Evolutionary conservation across 2,329 filamentous ascomycete species (phyloP), one percentile per base, ranked within the genome.

Genomic region (Alternaria burnsii): DNA sequence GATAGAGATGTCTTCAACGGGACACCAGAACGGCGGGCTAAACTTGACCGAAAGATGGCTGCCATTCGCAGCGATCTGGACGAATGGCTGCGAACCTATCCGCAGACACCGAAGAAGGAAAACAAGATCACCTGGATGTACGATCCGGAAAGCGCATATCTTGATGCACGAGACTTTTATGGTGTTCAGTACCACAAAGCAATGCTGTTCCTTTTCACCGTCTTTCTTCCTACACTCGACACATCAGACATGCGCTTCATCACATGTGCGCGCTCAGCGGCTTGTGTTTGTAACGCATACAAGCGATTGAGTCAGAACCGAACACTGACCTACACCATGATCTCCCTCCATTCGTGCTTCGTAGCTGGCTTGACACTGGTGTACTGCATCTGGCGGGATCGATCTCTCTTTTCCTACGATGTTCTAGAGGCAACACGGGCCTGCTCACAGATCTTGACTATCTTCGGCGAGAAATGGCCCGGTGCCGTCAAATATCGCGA

Each of bases 381-480:
- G 4, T 73, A 73, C 47, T 72, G 71, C 40, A 63, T 73, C n/a
- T 73, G 71, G 71, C 55, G 67, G 24, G 71, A 72, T 43, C 62
- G 65, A 8, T 62, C 55, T 9, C 62, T 71, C 5, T 73, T 73
- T 52, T 67, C 63, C 4, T 73, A 69, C 46, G 68, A 73, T n/a
- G 62, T 69, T 4, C 62, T 73, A 3, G 69, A 73, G 40, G 71
- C 71, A 10, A 71, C 69, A 2, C 61, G 66, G n/a, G 61, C 68
- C 24, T 72, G 71, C 54, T 70, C 62, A 5, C 68, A 72, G 22
- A 70, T 68, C 12, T 41, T 73, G 12, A 72, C 70, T 1, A 72
- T 73, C 10, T 73, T 72, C 36, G 70, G 69, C 1, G 70, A 73
- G 36, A 72, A 70, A 28, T 73, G 71, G 71, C 70, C 70, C 2